Conservation (phyloP, 1,284 basidiomycete species). For the Clitocybe nebularis region DNA sequence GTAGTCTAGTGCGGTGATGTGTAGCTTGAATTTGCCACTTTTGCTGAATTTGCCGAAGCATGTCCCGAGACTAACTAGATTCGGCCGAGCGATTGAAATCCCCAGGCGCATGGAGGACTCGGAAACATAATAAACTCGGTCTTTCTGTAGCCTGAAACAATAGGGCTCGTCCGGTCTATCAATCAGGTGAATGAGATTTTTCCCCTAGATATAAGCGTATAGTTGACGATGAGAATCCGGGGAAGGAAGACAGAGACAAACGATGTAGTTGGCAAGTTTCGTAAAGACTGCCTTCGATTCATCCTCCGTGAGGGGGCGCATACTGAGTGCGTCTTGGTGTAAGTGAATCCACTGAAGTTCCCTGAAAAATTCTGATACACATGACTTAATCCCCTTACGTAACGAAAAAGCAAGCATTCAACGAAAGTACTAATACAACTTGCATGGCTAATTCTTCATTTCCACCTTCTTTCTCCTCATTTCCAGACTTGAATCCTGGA, state of each 20-base stretch:
- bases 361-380: background rate
- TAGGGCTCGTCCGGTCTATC: conserved; percentile 83
- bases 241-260: conserved; percentile 31
- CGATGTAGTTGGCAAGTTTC: conserved; percentile 90
- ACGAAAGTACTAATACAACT: background rate
- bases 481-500: conserved; percentile 50
- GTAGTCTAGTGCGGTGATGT: conserved; percentile 91
- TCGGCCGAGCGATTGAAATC: conserved; percentile 89
- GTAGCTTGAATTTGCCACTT: conserved; percentile 96
- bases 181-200: conserved; percentile 88
- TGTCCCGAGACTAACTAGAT: conserved; percentile 91
- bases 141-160: conserved; percentile 89
- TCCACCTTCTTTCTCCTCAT: conserved; percentile 61
- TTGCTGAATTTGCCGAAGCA: conserved; percentile 99
- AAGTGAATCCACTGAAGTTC: background rate
- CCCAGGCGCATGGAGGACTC: conserved; percentile 91
- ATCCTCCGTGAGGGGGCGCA: conserved; percentile 84
- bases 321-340: conserved; percentile 22
- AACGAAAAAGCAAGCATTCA: background rate
- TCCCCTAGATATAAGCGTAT: conserved; percentile 49
- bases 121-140: conserved; percentile 92
- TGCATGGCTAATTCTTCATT: conserved; percentile 40
- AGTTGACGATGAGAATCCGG: no score
- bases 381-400: background rate
- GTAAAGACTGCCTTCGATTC: conserved; percentile 86